Base-by-base conservation (phyloP, 2,329 filamentous ascomycete species). In the Hypoxylon sp. region DNA sequence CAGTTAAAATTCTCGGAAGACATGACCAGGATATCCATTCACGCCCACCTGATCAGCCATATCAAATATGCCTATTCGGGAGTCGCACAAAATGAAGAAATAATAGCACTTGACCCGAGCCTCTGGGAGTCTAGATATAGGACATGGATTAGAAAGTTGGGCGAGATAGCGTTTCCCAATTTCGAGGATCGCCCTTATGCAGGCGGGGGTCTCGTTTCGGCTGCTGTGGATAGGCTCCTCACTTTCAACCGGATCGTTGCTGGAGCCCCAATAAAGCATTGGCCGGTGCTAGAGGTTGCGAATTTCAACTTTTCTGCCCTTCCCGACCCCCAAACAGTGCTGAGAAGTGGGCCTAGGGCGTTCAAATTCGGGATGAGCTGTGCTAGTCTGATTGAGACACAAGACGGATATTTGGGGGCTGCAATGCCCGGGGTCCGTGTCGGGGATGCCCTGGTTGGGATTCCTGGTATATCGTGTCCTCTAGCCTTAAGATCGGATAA, bases 61-160 rank as follows among this genome's bases (percentile, higher is more conserved):
- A 8, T 58, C 14, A 58, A 58, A 33, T 25, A 35, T 13, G 30
- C 22, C 27, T 33, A 48, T 33, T 33, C 55, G 6, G n/a, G n/a
- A 20, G 33, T 58, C 13, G 55, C 25, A 13, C 30, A 11, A 17
- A n/a, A n/a, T 6, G 55, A 58, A 20, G 55, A 58, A 2, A n/a
- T 58, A 22, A 33, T 58, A 13, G 46, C 55, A 13, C 37, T 48
- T 2, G 55, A 58, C 2, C 37, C 40, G 6, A 22, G 25, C 3
- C 25, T 33, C 8, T 58, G 55, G 55, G 55, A 58, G 14, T 25
- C 55, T 20, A 46, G 55, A 48, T 58, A 58, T 13, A 58, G 55
- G 42, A 58, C 55, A 4, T 58, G 55, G 55, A 58, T 58, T 14
- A 33, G 40, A 3, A 46, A 33, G n/a, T 3, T 58, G 20, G 55